phyloP scores from a whole-genome alignment of 108 stramenopile species.

The Seminavis robusta region DNA sequence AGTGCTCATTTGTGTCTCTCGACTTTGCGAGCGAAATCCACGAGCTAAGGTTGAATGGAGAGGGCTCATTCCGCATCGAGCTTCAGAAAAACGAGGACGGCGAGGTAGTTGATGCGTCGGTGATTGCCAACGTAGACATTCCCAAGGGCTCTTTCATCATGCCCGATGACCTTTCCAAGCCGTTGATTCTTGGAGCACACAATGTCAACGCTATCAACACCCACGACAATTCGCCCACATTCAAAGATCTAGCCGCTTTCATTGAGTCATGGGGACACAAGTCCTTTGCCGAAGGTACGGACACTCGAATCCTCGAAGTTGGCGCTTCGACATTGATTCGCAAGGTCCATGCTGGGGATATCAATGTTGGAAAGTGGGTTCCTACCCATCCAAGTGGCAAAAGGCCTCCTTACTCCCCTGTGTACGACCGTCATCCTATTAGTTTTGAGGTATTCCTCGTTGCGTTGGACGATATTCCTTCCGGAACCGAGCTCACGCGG shows the following conservation, averaged over 20 bases:
- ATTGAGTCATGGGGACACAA: slow-evolving; percentile 55
- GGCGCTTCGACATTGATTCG: slow-evolving; percentile 74
- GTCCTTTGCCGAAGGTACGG: slow-evolving; percentile 42
- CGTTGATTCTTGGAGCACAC: slow-evolving; percentile 53
- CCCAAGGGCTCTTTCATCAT: slow-evolving; percentile 81
- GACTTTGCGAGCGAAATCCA: neutral
- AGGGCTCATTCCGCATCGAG: slow-evolving; percentile 29
- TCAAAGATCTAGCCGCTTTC: slow-evolving; percentile 68
- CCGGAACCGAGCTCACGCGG: slow-evolving; percentile 45
- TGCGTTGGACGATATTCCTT: slow-evolving; percentile 64
- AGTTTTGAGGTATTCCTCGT: slow-evolving; percentile 79
- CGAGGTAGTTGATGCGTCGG: slow-evolving; percentile 26
- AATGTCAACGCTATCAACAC: slow-evolving; percentile 48
- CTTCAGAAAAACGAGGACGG: slow-evolving; percentile 5
- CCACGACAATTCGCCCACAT: slow-evolving; percentile 13
- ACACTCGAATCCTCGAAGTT: slow-evolving; percentile 65
- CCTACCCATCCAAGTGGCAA: slow-evolving; percentile 61
- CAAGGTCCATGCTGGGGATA: slow-evolving; percentile 37
- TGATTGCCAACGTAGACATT: slow-evolving; percentile 73
- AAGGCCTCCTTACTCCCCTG: slow-evolving; percentile 75
- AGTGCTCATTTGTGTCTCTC: slow-evolving; percentile 70
- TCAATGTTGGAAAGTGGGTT: slow-evolving; percentile 76
- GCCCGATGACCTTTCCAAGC: slow-evolving; percentile 68
- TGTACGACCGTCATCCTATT: slow-evolving; percentile 76
- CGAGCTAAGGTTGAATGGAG: slow-evolving; percentile 11